phyloP scores from a whole-genome alignment of 768 basidiomycete genomes.

The Candolleomyces aberdarensis region DNA sequence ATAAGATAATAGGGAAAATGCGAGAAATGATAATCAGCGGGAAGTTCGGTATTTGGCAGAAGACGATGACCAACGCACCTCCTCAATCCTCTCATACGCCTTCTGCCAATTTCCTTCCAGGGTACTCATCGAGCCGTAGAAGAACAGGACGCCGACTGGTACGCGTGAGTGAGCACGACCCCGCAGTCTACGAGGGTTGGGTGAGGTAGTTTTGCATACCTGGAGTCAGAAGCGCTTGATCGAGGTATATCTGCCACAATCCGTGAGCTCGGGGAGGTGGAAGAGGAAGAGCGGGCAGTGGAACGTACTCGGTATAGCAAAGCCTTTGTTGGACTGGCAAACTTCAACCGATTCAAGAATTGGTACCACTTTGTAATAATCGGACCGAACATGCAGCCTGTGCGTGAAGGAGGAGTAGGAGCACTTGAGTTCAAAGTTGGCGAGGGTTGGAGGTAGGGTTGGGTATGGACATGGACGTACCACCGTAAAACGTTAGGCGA shows the following conservation, averaged over 20 bases:
- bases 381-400: constrained; percentile 76
- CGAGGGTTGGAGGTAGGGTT: not conserved
- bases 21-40: not conserved
- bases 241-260: constrained; percentile 63
- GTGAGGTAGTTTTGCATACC: constrained; percentile 29
- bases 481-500: constrained; percentile 71
- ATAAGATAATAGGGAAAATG: not conserved
- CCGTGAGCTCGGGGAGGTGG: not conserved
- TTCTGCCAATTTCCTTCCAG: constrained; percentile 69
- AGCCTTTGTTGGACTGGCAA: constrained; percentile 55
- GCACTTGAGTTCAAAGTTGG: not conserved
- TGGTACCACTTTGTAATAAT: constrained; percentile 81
- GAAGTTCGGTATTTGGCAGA: not conserved
- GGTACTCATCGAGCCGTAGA: constrained; percentile 73
- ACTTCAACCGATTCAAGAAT: constrained; percentile 67
- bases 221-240: constrained; percentile 78
- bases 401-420: not conserved
- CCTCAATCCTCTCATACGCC: constrained; percentile 42
- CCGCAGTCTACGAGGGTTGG: not conserved
- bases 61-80: constrained; percentile 30
- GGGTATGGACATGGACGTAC: constrained; percentile 27
- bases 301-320: constrained; percentile 58
- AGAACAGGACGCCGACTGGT: constrained; percentile 45
- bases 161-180: not conserved
- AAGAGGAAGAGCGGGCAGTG: not conserved